Evolutionary conservation across 768 basidiomycete species (phyloP).

Genomic region (Wakefieldia striispora): DNA sequence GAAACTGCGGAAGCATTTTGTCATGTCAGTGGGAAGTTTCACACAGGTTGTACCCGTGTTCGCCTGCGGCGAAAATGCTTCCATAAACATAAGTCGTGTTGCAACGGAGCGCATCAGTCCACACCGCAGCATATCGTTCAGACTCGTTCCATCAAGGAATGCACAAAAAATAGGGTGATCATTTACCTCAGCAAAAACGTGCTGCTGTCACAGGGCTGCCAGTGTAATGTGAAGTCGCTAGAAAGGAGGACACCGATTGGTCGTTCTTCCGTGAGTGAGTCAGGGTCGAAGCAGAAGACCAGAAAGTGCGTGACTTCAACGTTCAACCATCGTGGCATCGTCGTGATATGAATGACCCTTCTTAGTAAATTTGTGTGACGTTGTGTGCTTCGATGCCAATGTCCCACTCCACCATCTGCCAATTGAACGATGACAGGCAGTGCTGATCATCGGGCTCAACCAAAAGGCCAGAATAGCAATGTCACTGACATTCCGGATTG

Average conservation of each 20-base stretch:
- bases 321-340: background rate
- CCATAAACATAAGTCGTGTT: background rate
- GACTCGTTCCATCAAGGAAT: background rate
- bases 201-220: conserved; percentile 14
- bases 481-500: background rate
- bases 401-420: background rate
- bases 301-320: background rate
- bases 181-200: background rate
- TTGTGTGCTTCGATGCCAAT: conserved; percentile 4
- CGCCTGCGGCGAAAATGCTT: too few relatives aligned
- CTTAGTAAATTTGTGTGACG: background rate
- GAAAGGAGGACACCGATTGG: background rate
- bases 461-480: background rate
- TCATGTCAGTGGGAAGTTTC: too few relatives aligned
- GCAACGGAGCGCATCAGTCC: background rate
- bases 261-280: background rate
- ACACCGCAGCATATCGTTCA: background rate
- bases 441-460: background rate
- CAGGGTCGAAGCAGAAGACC: conserved; percentile 14
- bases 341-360: conserved; percentile 6
- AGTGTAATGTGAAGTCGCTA: conserved; percentile 11
- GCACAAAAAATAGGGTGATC: conserved; percentile 4
- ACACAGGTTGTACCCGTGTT: too few relatives aligned
- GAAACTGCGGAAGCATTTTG: background rate
- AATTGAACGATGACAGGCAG: conserved; percentile 5